Conservation (phyloP, 2,329 filamentous ascomycete species). For the Colletotrichum chlorophyti region DNA sequence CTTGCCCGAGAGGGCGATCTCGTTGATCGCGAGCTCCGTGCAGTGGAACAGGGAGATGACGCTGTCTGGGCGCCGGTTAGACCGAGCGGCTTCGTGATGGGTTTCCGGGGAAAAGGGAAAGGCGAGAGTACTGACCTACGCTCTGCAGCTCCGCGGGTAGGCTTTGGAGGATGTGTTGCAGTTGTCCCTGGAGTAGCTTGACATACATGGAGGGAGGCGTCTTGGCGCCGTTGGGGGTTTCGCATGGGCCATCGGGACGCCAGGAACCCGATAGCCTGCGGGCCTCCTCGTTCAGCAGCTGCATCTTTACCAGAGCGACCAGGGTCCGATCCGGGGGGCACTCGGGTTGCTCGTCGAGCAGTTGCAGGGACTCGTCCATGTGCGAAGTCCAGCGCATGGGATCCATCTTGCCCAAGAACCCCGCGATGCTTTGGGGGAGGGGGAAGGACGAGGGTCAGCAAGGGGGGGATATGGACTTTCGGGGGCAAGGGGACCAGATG, state of each 20-base stretch:
- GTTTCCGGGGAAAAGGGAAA: not conserved
- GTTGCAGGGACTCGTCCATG: constrained; percentile 59
- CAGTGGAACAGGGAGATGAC: constrained; percentile 42
- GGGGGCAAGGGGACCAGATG: not conserved
- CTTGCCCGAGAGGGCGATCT: constrained; percentile 36
- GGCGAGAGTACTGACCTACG: constrained; percentile 37
- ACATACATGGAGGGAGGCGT: constrained; percentile 36
- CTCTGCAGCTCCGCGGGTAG: constrained; percentile 33
- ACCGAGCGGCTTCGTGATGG: too few relatives aligned
- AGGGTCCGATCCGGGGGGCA: constrained; percentile 54
- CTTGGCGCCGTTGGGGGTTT: not conserved
- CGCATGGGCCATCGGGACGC: constrained; percentile 26
- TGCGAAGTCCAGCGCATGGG: constrained; percentile 59
- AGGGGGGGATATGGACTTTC: not conserved
- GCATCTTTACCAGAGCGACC: constrained; percentile 45
- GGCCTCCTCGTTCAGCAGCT: constrained; percentile 37
- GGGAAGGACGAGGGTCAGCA: not conserved
- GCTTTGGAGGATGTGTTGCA: constrained; percentile 34
- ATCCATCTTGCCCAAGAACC: constrained; percentile 45
- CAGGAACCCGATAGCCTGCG: constrained; percentile 33
- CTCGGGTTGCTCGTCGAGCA: constrained; percentile 49
- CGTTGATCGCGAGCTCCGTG: constrained; percentile 45
- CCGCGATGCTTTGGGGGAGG: not conserved
- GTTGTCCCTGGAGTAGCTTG: constrained; percentile 35
- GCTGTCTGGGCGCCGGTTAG: constrained; percentile 35